phyloP scores from a whole-genome alignment of 306 rosid genomes.

The Dalbergia oliveri region DNA sequence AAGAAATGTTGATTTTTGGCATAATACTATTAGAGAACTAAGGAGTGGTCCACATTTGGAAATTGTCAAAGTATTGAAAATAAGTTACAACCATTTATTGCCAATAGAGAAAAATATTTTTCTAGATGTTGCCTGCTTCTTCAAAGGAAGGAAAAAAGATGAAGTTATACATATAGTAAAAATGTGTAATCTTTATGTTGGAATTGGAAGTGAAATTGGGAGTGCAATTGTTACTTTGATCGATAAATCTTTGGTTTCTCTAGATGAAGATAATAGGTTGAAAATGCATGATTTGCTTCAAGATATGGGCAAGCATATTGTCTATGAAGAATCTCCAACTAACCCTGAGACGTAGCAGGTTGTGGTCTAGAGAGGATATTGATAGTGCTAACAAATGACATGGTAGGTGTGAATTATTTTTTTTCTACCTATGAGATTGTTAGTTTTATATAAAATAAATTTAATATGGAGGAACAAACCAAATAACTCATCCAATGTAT shows the following conservation, averaged over 20 bases:
- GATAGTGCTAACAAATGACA: slow-evolving; percentile 9
- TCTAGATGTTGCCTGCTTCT: not conserved
- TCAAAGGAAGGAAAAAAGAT: not conserved
- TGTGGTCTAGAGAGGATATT: not conserved
- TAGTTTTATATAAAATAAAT: not conserved
- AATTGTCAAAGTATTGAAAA: not conserved
- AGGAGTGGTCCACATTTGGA: not conserved
- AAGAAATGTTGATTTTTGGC: not conserved
- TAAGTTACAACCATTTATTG: not conserved
- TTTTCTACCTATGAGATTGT: not conserved
- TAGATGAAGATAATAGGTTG: not conserved
- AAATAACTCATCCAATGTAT: not conserved
- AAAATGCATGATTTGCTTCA: slow-evolving; percentile 1
- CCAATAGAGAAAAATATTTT: not conserved
- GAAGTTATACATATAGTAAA: not conserved
- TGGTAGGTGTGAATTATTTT: not conserved
- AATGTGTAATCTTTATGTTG: not conserved
- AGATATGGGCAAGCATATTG: slow-evolving; percentile 1
- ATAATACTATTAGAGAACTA: not conserved
- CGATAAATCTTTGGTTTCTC: not conserved
- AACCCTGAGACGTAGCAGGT: not conserved
- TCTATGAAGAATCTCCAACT: not conserved
- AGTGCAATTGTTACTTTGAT: not conserved
- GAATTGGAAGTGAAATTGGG: not conserved
- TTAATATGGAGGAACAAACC: not conserved